A percentile compares a stretch with the other conserved stretches of the same genome.
These are phyloP conservation scores for Fremontodendron californicum DNA, from an alignment of 345 rosid species.

Conservation along the genomic window DNA sequence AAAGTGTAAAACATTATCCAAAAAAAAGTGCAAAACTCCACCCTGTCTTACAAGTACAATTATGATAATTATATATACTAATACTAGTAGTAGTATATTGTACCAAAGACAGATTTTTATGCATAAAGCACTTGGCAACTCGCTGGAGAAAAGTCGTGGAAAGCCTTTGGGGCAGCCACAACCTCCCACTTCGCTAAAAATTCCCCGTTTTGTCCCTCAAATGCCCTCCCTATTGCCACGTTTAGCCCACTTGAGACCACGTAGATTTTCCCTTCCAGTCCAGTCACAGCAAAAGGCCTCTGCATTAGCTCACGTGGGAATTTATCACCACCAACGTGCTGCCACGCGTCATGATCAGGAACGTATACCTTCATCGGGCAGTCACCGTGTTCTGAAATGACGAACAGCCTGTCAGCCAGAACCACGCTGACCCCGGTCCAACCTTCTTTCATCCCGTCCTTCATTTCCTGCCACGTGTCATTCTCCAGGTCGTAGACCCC, in stretches of 20 bases:
- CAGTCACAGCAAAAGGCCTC: constrained; percentile 54
- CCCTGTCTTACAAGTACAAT: background rate
- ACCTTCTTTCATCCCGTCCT: constrained; percentile 60
- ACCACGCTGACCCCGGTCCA: constrained; percentile 69
- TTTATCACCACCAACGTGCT: constrained; percentile 44
- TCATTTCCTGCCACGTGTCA: constrained; percentile 64
- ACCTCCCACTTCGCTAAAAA: constrained; percentile 48
- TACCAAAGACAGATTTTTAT: background rate
- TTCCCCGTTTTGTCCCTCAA: constrained; percentile 21
- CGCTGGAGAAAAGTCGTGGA: constrained; percentile 42
- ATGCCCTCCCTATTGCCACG: constrained; percentile 50
- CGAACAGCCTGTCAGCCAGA: constrained; percentile 37
- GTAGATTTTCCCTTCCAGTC: constrained; percentile 41
- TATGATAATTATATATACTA: background rate
- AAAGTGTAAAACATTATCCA: too few relatives aligned
- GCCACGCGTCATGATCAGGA: constrained; percentile 50
- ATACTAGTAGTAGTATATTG: background rate
- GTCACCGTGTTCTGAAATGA: constrained; percentile 65
- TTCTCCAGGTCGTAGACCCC: constrained; percentile 38
- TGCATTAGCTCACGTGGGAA: constrained; percentile 43
- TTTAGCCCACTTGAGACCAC: constrained; percentile 51
- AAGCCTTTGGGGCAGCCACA: constrained; percentile 35
- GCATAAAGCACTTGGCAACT: constrained; percentile 62
- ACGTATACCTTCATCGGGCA: constrained; percentile 57
- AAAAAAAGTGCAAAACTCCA: background rate